Base-by-base conservation (phyloP, 2,329 filamentous ascomycete species). In the Ceratocystis smalleyi region DNA sequence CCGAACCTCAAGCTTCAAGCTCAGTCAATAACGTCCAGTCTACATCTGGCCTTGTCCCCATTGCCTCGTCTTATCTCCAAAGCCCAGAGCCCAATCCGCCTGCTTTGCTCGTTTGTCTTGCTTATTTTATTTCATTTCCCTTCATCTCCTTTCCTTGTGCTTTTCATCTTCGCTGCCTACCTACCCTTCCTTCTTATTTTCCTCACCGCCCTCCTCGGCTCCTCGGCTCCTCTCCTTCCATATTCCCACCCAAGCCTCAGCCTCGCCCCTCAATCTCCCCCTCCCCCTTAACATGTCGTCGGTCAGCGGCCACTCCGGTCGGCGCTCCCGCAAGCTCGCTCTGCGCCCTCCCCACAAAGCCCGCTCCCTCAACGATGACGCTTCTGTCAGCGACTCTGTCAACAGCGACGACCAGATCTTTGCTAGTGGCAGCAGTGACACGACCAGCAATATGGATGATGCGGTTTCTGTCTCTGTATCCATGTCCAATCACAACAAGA, bases 341-440 rank as follows among this genome's bases (percentile, higher is more conserved):
- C 83, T 83, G 69, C 82, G 85, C 71, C 83, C 77, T 74, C 62
- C 81, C 82, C 66, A 75, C 22, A 57, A 57, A 35, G 54, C 54
- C 3, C 19, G 54, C 1, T 57, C 76, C 63, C 75, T 79, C 65
- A 83, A 85, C 60, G 83, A 86, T 69, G 83, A 87, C 69, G 84
- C 87, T 72, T 87, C 84, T 62, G 84, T 81, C 68, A 84, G 87
- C 66, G 83, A 81, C 68, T 86, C 84, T 65, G 74, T 83, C 69
- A 76, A 76, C 66, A 84, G 79, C 71, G 84, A 86, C 67, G 84
- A 86, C 65, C 77, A 83, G 69, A 81, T 83, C 68, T 76, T 75
- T 63, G 80, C 76, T 70, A 77, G 83, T 69, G 82, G 83, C 67
- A 85, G 83, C 30, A 63, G 62, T 72, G 83, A 86, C 69, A 82